Evolutionary conservation across 768 basidiomycete species (phyloP), one percentile per base, ranked within the genome.

Genomic region (Leccinum longicurvipes): DNA sequence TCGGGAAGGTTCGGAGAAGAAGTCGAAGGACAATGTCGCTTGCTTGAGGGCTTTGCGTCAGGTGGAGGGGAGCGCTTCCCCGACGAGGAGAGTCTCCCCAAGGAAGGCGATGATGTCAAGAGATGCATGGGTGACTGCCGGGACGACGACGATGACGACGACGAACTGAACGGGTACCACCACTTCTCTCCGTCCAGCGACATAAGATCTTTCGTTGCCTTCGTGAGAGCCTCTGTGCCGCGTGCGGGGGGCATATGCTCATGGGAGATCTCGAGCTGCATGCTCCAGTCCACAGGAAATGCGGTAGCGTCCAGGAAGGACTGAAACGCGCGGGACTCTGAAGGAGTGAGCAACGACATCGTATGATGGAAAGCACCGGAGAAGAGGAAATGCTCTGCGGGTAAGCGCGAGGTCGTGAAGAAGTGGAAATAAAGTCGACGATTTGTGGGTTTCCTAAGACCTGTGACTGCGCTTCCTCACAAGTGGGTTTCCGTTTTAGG

Each of bases 161-260:
- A 61, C 8, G 61, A 39, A n/a, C 50, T 57, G 6, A 69, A 59
- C 3, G 66, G 67, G 49, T 66, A 63, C 25, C 64, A 66, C 77
- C 74, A 83, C 7, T 66, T 71, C 14, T 70, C 76, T 12, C 58
- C 61, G 56, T 87, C 87, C 25, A 91, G 76, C 4, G 87, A 77
- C 84, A 93, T 90, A 44, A 93, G 81, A 69, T 91, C 88, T 70
- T 88, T 90, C 0, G 90, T 92, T 0, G 89, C 89, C 71, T 86
- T 87, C 51, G 86, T 74, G 52, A 93, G 79, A 2, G 84, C 84
- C 52, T 87, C 84, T 55, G 76, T 83, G 56, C 82, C 82, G 54
- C 74, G 81, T 51, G 79, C 70, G 11, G 79, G 78, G 32, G 78
- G 74, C 61, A 81, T 71, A 57, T 81, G 78, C 49, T 82, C 77